Conservation (phyloP, 129 eudicot genomes). For the Gnaphalium uliginosum region DNA sequence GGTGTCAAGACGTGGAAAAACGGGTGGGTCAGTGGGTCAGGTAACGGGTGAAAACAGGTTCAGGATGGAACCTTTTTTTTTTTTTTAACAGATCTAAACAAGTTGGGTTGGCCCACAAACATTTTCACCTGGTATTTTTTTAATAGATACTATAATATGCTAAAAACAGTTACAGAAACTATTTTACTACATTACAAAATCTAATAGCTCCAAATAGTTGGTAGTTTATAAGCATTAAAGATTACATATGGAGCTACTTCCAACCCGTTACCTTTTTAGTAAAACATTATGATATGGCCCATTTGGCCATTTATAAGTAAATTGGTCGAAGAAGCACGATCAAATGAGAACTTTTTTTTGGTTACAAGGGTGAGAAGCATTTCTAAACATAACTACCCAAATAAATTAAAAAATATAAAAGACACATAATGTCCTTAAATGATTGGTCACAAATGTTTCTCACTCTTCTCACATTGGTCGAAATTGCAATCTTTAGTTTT, state of each 20-base stretch:
- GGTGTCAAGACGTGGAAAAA: background rate
- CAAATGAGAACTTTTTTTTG: no score
- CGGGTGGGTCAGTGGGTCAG: background rate
- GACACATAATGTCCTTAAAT: no score
- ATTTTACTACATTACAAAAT: no score
- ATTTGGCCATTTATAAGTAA: background rate
- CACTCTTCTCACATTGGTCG: background rate
- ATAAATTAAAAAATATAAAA: no score
- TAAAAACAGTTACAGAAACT: background rate
- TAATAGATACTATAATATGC: background rate
- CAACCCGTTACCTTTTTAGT: background rate
- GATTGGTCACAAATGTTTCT: no score
- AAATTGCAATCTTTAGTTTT: background rate
- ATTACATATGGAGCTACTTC: background rate
- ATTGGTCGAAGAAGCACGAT: background rate
- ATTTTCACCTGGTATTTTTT: background rate
- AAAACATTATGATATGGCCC: no score
- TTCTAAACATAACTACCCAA: no score
- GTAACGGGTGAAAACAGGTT: background rate
- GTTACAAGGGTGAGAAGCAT: no score
- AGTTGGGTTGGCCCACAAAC: background rate
- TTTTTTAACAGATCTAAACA: background rate
- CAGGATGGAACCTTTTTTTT: background rate
- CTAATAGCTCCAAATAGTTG: background rate
- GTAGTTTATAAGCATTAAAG: background rate